Percentiles rank a stretch among this genome's conserved stretches.
Evolutionary conservation across 2,329 filamentous ascomycete genomes (phyloP).

Genomic region (Magnaporthiopsis rhizophila): DNA sequence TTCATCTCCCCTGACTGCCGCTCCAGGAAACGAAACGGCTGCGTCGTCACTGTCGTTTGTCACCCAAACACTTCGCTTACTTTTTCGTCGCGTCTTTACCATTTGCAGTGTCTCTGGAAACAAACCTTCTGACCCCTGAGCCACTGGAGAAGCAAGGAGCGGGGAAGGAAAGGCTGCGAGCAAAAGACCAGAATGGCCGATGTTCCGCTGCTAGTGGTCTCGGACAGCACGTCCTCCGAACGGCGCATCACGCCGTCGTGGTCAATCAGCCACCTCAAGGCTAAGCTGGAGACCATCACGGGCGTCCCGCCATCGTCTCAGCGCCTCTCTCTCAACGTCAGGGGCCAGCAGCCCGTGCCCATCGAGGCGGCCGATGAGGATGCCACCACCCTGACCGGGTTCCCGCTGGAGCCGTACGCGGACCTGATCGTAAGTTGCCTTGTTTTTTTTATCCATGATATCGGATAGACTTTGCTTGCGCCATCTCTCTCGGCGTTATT

Average conservation of each 20-base stretch:
- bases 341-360: conserved; percentile 51
- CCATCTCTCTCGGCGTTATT: not conserved
- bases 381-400: conserved; percentile 51
- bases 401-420: conserved; percentile 64
- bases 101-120: too few species aligned
- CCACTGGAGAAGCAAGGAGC: too few species aligned
- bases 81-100: too few species aligned
- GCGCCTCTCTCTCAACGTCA: conserved; percentile 62
- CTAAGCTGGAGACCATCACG: conserved; percentile 85
- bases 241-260: conserved; percentile 88
- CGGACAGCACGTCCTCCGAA: conserved; percentile 73
- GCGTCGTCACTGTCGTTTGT: too few species aligned
- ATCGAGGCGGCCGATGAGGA: conserved; percentile 70
- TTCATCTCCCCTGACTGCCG: too few species aligned
- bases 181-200: conserved; percentile 49
- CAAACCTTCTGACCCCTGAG: too few species aligned
- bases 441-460: too few species aligned
- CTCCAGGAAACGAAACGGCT: too few species aligned
- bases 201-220: conserved; percentile 66
- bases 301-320: conserved; percentile 80
- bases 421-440: conserved; percentile 57
- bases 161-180: too few species aligned
- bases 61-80: too few species aligned
- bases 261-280: conserved; percentile 76
- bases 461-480: too few species aligned